Conservation (phyloP, 2,329 filamentous ascomycete genomes). For the Fusarium austroafricanum region DNA sequence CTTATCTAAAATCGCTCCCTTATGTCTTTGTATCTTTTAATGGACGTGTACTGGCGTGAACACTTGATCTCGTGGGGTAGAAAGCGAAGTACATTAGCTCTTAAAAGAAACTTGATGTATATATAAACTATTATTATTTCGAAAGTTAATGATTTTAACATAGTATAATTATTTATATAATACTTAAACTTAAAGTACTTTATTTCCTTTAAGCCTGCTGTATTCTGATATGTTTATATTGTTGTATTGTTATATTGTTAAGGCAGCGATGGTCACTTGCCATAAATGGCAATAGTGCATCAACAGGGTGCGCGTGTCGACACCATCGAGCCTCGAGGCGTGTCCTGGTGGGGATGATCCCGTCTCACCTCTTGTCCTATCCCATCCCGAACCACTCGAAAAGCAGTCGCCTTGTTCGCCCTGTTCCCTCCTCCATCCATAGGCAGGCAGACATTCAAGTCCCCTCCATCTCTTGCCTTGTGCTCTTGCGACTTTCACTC, state of each 20-base stretch:
- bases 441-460: slow-evolving; percentile 31
- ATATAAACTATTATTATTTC: too few species aligned
- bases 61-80: slow-evolving; percentile 38
- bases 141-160: too few species aligned
- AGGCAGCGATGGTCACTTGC: slow-evolving; percentile 31
- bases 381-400: slow-evolving; percentile 30
- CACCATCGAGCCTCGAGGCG: too few species aligned
- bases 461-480: slow-evolving; percentile 30
- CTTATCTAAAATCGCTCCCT: slow-evolving; percentile 19
- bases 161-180: too few species aligned
- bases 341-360: slow-evolving; percentile 30
- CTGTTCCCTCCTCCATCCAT: slow-evolving; percentile 27
- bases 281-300: slow-evolving; percentile 33
- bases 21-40: slow-evolving; percentile 39
- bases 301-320: slow-evolving; percentile 37
- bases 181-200: neutral
- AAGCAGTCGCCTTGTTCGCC: slow-evolving; percentile 43
- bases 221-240: neutral
- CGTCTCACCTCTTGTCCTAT: slow-evolving; percentile 18
- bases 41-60: slow-evolving; percentile 44
- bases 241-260: neutral
- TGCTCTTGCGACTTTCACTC: slow-evolving; percentile 32
- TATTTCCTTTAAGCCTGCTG: neutral
- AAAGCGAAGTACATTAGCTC: slow-evolving; percentile 41
- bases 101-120: slow-evolving; percentile 39